Evolutionary conservation across 805 yeast species (phyloP), one percentile per base, ranked within the genome.

Genomic region (Pichia thaimueangensis): DNA sequence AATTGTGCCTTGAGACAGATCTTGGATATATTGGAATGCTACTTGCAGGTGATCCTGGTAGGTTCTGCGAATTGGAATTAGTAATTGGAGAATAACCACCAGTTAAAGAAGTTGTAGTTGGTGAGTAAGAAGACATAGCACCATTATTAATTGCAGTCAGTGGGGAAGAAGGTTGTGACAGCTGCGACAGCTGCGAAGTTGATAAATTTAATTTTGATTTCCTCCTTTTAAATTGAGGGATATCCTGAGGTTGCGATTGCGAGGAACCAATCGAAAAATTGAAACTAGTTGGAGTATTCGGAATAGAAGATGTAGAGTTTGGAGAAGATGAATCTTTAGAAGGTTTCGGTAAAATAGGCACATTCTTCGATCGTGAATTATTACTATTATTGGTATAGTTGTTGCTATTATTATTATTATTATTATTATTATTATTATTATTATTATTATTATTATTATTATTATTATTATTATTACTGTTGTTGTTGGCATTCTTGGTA

Each of bases 311-410:
- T 17, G 60, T 54, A 1, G 62, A 50, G 9, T 53, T 49, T 5
- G 59, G 50, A 6, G 55, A 27, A 4, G 63, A 56, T 1, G 56
- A 41, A 25, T 49, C 50, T 29, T 47, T 50, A 12, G 49, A 32
- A 11, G 65, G 65, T 47, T 60, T 62, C 12, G 67, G 67, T 27
- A 62, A 44, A 17, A 62, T 62, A 11, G 65, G 67, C 12, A 62
- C 64, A 36, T 57, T 60, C 44, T 58, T 59, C 1, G 58, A 45
- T 10, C 58, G 45, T 22, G n/a, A n/a, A n/a, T n/a, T n/a, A n/a
- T n/a, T n/a, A n/a, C n/a, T n/a, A n/a, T n/a, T n/a, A n/a, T n/a
- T n/a, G n/a, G n/a, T n/a, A n/a, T n/a, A n/a, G n/a, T n/a, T n/a
- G n/a, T n/a, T n/a, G n/a, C n/a, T n/a, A n/a, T n/a, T n/a, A n/a